phyloP scores from a whole-genome alignment of 805 yeast species.

The Ogataea parapolymorpha region DNA sequence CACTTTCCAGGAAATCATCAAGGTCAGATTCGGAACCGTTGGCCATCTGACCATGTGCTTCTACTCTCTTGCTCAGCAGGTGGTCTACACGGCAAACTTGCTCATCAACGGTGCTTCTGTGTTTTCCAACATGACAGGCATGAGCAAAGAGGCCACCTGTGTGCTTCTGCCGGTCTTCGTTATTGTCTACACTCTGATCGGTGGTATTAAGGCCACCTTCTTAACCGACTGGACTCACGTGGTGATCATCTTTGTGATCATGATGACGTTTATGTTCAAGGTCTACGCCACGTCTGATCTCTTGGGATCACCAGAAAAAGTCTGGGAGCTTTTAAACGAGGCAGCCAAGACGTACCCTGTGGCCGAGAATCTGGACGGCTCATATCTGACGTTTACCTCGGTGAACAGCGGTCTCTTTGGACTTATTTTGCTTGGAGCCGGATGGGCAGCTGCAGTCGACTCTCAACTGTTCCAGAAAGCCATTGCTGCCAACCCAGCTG shows the following conservation, averaged over 20 bases:
- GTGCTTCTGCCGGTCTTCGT: constrained; percentile 37
- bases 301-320: constrained; percentile 35
- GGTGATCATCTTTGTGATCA: constrained; percentile 33
- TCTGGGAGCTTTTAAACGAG: constrained; percentile 32
- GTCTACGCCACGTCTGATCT: constrained; percentile 30
- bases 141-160: constrained; percentile 33
- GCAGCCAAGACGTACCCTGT: constrained; percentile 25
- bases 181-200: constrained; percentile 36
- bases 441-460: constrained; percentile 35
- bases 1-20: constrained; percentile 34
- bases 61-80: constrained; percentile 28
- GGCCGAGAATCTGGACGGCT: constrained; percentile 19
- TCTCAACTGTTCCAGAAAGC: constrained; percentile 37
- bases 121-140: constrained; percentile 32
- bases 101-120: constrained; percentile 36
- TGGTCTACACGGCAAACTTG: constrained; percentile 33
- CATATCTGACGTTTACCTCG: constrained; percentile 27
- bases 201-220: constrained; percentile 41
- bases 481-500: constrained; percentile 40
- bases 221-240: constrained; percentile 39
- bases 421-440: constrained; percentile 33
- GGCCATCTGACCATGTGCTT: constrained; percentile 29
- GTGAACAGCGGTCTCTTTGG: constrained; percentile 30
- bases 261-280: constrained; percentile 28
- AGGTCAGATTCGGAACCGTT: constrained; percentile 31